phyloP scores from a whole-genome alignment of 1,284 basidiomycete species.

The Austroboletus niveus region DNA sequence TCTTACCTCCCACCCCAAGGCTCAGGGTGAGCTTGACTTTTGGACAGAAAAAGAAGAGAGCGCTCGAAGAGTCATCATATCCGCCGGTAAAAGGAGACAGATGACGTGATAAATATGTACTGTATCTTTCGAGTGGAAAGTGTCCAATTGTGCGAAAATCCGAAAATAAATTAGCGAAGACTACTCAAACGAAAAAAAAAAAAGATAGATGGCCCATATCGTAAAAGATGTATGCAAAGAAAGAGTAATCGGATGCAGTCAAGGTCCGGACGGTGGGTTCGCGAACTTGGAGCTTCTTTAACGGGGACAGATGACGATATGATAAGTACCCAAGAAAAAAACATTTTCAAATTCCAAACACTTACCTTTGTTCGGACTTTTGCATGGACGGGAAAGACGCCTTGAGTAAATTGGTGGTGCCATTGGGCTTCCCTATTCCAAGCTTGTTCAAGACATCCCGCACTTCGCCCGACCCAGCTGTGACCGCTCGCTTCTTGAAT shows the following conservation, averaged over 20 bases:
- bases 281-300: constrained; percentile 17
- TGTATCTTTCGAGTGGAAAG: constrained; percentile 11
- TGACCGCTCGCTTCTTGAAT: constrained; percentile 48
- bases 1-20: constrained; percentile 53
- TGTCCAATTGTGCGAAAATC: constrained; percentile 16
- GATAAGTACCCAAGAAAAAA: constrained; percentile 3
- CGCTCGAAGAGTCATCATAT: constrained; percentile 52
- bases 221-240: background rate
- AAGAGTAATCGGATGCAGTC: background rate
- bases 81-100: constrained; percentile 35
- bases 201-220: constrained; percentile 2
- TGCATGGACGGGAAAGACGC: constrained; percentile 60
- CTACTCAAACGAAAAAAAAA: background rate
- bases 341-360: constrained; percentile 3
- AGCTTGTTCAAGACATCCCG: constrained; percentile 74
- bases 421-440: constrained; percentile 71
- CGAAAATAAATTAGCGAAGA: constrained; percentile 21
- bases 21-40: constrained; percentile 56
- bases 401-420: constrained; percentile 56
- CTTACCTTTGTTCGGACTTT: constrained; percentile 40
- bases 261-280: constrained; percentile 12
- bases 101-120: constrained; percentile 18
- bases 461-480: constrained; percentile 65
- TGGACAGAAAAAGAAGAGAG: constrained; percentile 60
- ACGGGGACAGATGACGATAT: background rate